Evolutionary conservation across 306 rosid genomes (phyloP).

Genomic region (Coriaria nepalensis): DNA sequence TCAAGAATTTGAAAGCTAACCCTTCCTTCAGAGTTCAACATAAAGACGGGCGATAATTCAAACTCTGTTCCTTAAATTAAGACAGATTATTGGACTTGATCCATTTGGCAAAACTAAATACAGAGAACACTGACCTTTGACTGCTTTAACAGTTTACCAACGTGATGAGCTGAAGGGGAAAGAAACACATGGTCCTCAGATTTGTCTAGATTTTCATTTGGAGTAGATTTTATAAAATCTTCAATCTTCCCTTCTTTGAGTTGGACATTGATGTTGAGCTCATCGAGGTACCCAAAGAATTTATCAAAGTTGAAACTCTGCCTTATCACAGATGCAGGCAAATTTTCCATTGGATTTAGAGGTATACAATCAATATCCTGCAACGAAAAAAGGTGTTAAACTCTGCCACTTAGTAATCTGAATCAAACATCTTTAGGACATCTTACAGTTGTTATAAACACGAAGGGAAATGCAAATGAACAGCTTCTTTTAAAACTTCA

Average conservation of each 20-base stretch:
- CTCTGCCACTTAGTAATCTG: conserved; percentile 10
- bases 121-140: conserved; percentile 29
- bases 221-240: conserved; percentile 27
- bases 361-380: conserved; percentile 99
- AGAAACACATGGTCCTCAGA: conserved; percentile 22
- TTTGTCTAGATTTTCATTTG: conserved; percentile 27
- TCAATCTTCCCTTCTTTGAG: conserved; percentile 34
- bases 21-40: no score
- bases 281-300: conserved; percentile 33
- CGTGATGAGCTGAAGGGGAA: conserved; percentile 30
- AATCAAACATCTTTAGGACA: no score
- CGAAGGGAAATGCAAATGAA: no score
- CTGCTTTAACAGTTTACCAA: conserved; percentile 36
- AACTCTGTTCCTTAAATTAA: no score
- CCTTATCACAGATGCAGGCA: conserved; percentile 53
- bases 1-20: no score
- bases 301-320: conserved; percentile 23
- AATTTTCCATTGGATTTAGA: conserved; percentile 54
- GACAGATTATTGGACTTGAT: background rate
- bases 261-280: conserved; percentile 35
- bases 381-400: conserved; percentile 14
- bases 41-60: no score
- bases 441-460: no score
- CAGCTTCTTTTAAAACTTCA: no score
- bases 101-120: conserved; percentile 1